Conservation (phyloP, 2,329 filamentous ascomycete species). For the Scleromitrula shiraiana region DNA sequence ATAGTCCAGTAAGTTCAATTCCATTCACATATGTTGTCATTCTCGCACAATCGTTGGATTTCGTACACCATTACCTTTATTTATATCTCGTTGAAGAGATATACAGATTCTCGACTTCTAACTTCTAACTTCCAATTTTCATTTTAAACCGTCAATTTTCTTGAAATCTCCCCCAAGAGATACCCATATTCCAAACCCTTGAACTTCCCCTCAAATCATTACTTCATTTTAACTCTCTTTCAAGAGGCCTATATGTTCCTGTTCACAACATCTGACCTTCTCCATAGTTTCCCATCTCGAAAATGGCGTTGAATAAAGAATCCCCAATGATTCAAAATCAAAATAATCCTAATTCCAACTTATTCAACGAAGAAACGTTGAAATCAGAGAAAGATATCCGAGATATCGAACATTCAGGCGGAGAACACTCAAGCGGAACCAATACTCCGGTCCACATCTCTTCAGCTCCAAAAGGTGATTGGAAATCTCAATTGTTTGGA, state of each 20-base stretch:
- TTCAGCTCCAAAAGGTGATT: not conserved
- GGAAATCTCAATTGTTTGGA: not conserved
- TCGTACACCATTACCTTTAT: not conserved
- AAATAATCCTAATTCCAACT: not conserved
- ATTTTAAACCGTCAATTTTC: too few relatives aligned
- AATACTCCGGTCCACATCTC: not conserved
- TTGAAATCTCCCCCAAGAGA: too few relatives aligned
- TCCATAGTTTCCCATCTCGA: constrained; percentile 1
- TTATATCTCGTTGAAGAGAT: not conserved
- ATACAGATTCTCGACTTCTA: not conserved
- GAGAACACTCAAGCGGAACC: not conserved
- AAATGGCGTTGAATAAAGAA: constrained; percentile 6
- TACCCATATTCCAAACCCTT: too few relatives aligned
- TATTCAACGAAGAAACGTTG: not conserved
- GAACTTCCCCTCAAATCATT: too few relatives aligned
- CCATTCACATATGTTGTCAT: not conserved
- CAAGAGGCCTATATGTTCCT: not conserved
- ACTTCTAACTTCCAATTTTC: not conserved
- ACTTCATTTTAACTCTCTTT: not conserved
- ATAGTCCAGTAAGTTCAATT: constrained; percentile 7
- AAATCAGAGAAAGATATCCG: not conserved
- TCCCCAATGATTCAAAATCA: not conserved
- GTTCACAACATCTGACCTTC: too few relatives aligned
- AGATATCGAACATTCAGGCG: not conserved
- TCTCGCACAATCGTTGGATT: not conserved